Conservation (phyloP, 2,329 filamentous ascomycete species). For the Coniochaeta hoffmannii region DNA sequence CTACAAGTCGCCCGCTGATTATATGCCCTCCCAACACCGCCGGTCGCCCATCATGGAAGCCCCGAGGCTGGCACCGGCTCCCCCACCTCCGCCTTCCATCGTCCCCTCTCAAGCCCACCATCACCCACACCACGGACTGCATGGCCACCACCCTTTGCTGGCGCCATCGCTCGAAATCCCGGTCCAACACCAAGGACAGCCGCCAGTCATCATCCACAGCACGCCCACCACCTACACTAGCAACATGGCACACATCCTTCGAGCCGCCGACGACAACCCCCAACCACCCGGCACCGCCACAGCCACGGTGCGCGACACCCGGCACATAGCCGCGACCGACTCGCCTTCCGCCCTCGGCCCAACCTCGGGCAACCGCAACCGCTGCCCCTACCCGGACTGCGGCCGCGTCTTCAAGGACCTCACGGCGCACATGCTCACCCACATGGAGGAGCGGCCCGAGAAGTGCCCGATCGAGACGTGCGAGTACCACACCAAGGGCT, state of each 20-base stretch:
- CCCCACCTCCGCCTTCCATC: conserved; percentile 9
- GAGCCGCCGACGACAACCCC: neutral
- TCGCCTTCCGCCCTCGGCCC: conserved; percentile 8
- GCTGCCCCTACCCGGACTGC: conserved; percentile 50
- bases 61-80: conserved; percentile 20
- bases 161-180: conserved; percentile 14
- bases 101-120: conserved; percentile 6
- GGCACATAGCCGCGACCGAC: neutral
- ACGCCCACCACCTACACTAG: conserved; percentile 10
- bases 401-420: conserved; percentile 56
- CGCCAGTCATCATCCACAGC: conserved; percentile 14
- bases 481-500: conserved; percentile 90
- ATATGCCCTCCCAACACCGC: conserved; percentile 16
- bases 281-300: neutral
- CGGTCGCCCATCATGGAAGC: conserved; percentile 18
- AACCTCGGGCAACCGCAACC: conserved; percentile 20
- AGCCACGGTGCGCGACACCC: neutral
- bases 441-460: conserved; percentile 86
- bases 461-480: conserved; percentile 93
- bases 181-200: conserved; percentile 7
- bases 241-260: neutral
- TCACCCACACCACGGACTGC: conserved; percentile 3
- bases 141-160: conserved; percentile 7
- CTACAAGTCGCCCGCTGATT: conserved; percentile 18
- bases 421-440: conserved; percentile 91